Base-by-base conservation (phyloP, 2,329 filamentous ascomycete genomes). In the Bimuria novae-zelandiae region DNA sequence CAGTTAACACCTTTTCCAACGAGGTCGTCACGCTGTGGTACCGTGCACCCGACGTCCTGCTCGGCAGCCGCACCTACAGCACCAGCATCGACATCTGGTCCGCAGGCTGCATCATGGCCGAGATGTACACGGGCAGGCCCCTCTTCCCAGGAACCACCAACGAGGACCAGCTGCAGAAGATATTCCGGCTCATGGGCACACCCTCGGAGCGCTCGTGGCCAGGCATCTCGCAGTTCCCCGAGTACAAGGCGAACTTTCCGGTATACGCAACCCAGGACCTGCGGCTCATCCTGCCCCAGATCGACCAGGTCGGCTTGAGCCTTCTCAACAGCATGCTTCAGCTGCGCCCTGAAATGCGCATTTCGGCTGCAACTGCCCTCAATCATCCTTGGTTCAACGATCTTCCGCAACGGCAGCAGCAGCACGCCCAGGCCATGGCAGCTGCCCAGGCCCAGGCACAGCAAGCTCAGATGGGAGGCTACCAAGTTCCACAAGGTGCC, bases 11-110 rank as follows among this genome's bases (percentile, higher is more conserved):
- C 16, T 97, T 97, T 77, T 95, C 90, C 47, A 97, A 97, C 74
- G 93, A 97, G 76, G 93, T 97, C 52, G 93, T 97, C 37, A 97
- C 94, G 0, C 82, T 97, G 16, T 97, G 93, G 93, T 99, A 99
- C 75, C 89, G 94, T 37, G 94, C 94, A 0, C 94, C 94, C 0
- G 94, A 99, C 67, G 94, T 99, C 41, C 83, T 99, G 46, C 84
- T 99, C 40, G 94, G 94, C 47, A 94, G 89, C 67, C 82, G 94
- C 61, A 97, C 94, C 19, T 99, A 99, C 79, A 99, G 96, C 77
- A 99, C 94, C n/a, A 96, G 91, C 77, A 97, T 99, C 74, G 94
- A 99, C 70, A 97, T 99, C 72, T 99, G 94, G 94, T 96, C 91
- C 6, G 94, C 94, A 6, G 94, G 94, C 51, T 99, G 94, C 75